Evolutionary conservation across 2,329 filamentous ascomycete species (phyloP).

Genomic region (Epicoccum sorghinum): DNA sequence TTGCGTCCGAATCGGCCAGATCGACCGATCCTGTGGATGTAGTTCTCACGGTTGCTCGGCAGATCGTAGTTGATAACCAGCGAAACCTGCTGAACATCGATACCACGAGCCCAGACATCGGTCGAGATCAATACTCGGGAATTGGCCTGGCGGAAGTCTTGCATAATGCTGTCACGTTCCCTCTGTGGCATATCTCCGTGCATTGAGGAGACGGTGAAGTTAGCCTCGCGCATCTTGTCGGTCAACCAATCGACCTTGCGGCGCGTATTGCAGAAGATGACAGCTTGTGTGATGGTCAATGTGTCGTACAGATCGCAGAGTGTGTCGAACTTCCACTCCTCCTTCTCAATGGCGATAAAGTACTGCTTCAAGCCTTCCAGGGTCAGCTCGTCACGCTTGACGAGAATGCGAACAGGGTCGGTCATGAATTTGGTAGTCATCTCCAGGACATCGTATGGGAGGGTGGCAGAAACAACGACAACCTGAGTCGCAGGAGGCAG

Average conservation of each 20-base stretch:
- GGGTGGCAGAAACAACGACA: conserved; percentile 95
- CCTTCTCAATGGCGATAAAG: conserved; percentile 98
- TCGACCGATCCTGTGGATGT: conserved; percentile 97
- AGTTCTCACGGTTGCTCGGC: conserved; percentile 98
- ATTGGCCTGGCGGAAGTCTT: conserved; percentile 96
- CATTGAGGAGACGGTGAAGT: conserved; percentile 99
- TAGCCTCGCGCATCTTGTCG: conserved; percentile 98
- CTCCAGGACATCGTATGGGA: conserved; percentile 96
- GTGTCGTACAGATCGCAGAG: conserved; percentile 99
- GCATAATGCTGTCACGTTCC: conserved; percentile 98
- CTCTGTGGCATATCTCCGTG: conserved; percentile 99
- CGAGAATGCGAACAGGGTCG: conserved; percentile 91
- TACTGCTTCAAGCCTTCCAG: conserved; percentile 98
- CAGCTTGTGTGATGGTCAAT: conserved; percentile 95
- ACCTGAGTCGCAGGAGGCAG: conserved; percentile 96
- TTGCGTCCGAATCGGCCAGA: conserved; percentile 96
- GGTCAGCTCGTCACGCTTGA: conserved; percentile 98
- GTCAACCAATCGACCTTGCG: conserved; percentile 99
- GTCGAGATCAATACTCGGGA: conserved; percentile 96
- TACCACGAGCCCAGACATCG: conserved; percentile 96
- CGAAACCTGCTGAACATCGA: conserved; percentile 97
- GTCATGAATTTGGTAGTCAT: conserved; percentile 99
- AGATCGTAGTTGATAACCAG: conserved; percentile 99
- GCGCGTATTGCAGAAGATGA: conserved; percentile 99
- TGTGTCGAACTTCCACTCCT: conserved; percentile 99